Percentiles rank a stretch among this genome's conserved stretches.
These are phyloP conservation scores for Starmerella apis DNA, from an alignment of 805 yeast species.

Conservation along the genomic window DNA sequence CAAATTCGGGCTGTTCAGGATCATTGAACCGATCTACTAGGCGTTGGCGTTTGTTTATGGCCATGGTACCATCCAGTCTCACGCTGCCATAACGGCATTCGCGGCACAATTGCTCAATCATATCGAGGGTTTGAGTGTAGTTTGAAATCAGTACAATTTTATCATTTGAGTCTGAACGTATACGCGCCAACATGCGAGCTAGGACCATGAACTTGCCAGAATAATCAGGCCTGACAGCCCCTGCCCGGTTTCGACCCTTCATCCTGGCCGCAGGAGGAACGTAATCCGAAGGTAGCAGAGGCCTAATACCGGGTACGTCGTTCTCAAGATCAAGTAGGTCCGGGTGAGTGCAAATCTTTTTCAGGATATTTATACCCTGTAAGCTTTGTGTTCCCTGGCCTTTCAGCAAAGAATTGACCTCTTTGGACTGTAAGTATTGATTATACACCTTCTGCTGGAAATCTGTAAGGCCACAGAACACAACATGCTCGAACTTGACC, in stretches of 20 bases:
- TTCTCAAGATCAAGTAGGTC: constrained; percentile 65
- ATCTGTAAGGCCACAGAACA: constrained; percentile 76
- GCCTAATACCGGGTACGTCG: constrained; percentile 62
- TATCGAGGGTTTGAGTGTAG: constrained; percentile 86
- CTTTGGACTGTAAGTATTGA: constrained; percentile 70
- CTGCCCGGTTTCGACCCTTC: constrained; percentile 41
- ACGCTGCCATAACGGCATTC: constrained; percentile 60
- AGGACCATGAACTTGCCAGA: constrained; percentile 82
- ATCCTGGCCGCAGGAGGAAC: constrained; percentile 36
- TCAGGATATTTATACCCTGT: constrained; percentile 77
- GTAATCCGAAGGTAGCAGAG: constrained; percentile 61
- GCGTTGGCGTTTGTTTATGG: constrained; percentile 82
- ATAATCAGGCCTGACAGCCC: constrained; percentile 66
- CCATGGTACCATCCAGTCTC: constrained; percentile 87
- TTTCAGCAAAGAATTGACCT: constrained; percentile 52
- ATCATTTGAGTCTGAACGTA: constrained; percentile 74
- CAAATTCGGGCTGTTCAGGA: constrained; percentile 78
- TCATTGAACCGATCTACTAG: constrained; percentile 85
- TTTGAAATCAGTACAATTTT: constrained; percentile 91
- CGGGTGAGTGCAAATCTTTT: constrained; percentile 91
- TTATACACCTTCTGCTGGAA: constrained; percentile 63
- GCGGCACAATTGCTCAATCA: constrained; percentile 80
- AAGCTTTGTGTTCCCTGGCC: constrained; percentile 62
- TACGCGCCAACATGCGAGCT: constrained; percentile 71
- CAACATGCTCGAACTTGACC: constrained; percentile 90